These are phyloP conservation scores for Senna siamea DNA, from an alignment of 306 rosid genomes.

Conservation along the genomic window DNA sequence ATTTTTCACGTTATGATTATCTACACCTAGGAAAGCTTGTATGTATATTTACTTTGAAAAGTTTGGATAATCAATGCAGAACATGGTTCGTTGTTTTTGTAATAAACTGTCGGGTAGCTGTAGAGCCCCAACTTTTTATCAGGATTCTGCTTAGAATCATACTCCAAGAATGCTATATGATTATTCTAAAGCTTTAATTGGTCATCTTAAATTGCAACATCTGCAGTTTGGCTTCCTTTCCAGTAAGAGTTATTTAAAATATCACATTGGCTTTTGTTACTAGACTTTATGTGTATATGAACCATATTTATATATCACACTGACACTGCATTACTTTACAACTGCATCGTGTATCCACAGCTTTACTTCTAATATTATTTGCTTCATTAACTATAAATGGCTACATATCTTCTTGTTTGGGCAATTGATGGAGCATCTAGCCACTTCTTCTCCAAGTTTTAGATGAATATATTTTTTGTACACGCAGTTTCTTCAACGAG, in stretches of 20 bases:
- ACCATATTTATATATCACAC: background rate
- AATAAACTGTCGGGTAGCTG: too few species aligned
- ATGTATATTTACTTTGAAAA: too few species aligned
- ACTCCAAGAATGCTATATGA: too few species aligned
- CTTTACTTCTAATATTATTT: background rate
- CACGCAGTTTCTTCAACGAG: constrained; percentile 90
- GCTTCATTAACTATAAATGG: background rate
- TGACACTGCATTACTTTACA: background rate
- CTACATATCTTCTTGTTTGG: background rate
- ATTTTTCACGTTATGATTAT: too few species aligned
- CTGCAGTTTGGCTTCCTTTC: background rate
- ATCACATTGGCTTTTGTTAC: constrained; percentile 6
- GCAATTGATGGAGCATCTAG: background rate
- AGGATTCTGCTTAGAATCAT: too few species aligned
- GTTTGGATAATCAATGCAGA: too few species aligned
- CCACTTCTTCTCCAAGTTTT: constrained; percentile 16
- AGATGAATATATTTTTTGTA: constrained; percentile 12
- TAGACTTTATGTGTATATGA: background rate
- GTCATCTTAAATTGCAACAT: background rate
- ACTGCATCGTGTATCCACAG: background rate
- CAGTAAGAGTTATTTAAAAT: background rate
- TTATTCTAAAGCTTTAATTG: too few species aligned
- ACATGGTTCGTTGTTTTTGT: too few species aligned
- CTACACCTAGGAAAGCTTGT: too few species aligned
- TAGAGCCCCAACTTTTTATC: too few species aligned